Base-by-base conservation (phyloP, 75 land plant genomes). In the Cunninghamia lanceolata region DNA sequence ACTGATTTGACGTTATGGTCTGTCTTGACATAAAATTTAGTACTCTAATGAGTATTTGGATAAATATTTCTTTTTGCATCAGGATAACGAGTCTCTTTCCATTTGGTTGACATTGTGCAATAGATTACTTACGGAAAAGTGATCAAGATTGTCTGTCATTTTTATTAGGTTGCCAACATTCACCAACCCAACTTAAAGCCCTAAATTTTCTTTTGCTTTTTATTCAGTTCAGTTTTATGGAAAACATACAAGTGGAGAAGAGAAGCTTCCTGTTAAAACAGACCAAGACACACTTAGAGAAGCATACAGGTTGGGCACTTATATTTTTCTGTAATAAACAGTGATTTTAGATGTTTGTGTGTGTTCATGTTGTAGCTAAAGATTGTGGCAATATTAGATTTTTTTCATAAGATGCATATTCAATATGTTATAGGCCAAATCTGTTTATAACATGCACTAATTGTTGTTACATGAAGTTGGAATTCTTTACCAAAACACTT, bases 261-360 rank as follows among this genome's bases (percentile, higher is more conserved):
- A 70, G 56, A 88, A 85, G 38, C 63, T 87, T 21, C 97, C 95
- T 21, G 38, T 94, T 30, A 97, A 90, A 91, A 97, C 99, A 68
- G 99, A 97, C 88, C 90, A 90, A 40, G 99, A 97, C 76, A 94
- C 95, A 16, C 85, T 97, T 43, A 88, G 96, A 87, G 99, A 97
- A 89, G 94, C 96, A 78, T 94, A 94, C 86, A 89, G 97, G 97
- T 94, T 63, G 45, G 42, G 73, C 45, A 73, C 34, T 73, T 11
- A 14, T 34, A 32, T 73, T 73, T 73, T 30, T 14, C 36, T 11
- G 75, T 34, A 73, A 11, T 34, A 73, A 32, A 32, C 15, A 34
- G 36, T 73, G 75, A 73, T 32, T 32, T 30, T 73, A 34, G 1
- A 73, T 73, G 36, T 34, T 34, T 32, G 7, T 66, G 30, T 63